These are phyloP conservation scores for Neurospora pannonica DNA, from an alignment of 495 filamentous ascomycete genomes.

Conservation along the genomic window DNA sequence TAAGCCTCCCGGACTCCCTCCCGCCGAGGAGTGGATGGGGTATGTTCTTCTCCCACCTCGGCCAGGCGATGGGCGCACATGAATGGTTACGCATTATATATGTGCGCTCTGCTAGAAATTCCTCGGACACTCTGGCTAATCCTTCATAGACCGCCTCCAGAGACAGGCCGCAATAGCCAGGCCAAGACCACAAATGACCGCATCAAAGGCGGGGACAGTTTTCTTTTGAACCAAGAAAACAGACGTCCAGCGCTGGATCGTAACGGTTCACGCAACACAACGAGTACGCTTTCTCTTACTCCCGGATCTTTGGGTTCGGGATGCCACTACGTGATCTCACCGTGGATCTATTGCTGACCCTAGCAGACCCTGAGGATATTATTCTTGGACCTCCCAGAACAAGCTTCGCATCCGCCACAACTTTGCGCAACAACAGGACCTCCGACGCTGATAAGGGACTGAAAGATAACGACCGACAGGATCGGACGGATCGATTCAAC, in stretches of 20 bases:
- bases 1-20: slow-evolving; percentile 73
- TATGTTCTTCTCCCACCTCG: slow-evolving; percentile 34
- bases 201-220: slow-evolving; percentile 30
- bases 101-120: neutral
- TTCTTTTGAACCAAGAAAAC: slow-evolving; percentile 36
- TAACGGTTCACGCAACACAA: slow-evolving; percentile 52
- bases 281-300: slow-evolving; percentile 18
- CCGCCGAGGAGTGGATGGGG: slow-evolving; percentile 98
- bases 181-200: slow-evolving; percentile 33
- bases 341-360: slow-evolving; percentile 7
- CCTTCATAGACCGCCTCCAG: slow-evolving; percentile 29
- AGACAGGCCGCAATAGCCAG: slow-evolving; percentile 31
- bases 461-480: slow-evolving; percentile 43
- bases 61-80: neutral
- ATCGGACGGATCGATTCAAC: slow-evolving; percentile 59
- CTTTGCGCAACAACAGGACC: slow-evolving; percentile 34
- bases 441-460: slow-evolving; percentile 41
- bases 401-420: slow-evolving; percentile 74
- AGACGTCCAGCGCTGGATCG: slow-evolving; percentile 53
- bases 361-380: slow-evolving; percentile 62
- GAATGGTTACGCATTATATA: neutral
- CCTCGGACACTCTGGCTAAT: neutral
- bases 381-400: slow-evolving; percentile 83
- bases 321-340: neutral
- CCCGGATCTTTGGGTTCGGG: neutral